Percentiles rank a stretch among this genome's conserved stretches.
Evolutionary conservation across 2,329 filamentous ascomycete species (phyloP).

Genomic region (Akanthomyces lecanii): DNA sequence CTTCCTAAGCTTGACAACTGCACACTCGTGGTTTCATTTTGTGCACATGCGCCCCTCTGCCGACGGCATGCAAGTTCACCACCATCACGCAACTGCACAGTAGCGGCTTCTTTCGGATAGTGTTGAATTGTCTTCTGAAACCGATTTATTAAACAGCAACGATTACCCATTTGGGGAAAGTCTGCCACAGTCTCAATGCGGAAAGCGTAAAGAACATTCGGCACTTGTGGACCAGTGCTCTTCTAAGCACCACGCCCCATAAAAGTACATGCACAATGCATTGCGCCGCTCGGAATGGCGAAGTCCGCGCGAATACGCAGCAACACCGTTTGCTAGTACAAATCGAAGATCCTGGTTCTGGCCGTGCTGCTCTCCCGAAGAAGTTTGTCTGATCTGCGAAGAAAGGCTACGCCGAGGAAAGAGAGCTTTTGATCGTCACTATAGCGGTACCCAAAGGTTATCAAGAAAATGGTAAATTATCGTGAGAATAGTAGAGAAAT

Average conservation of each 20-base stretch:
- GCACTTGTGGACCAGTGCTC: not conserved
- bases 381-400: not conserved
- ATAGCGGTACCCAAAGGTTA: not conserved
- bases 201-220: not conserved
- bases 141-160: not conserved
- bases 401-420: not conserved
- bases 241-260: slow-evolving; percentile 9
- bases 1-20: not conserved
- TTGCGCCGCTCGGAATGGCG: not conserved
- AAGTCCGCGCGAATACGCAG: not conserved
- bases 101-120: not conserved
- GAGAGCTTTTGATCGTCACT: not conserved
- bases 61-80: not conserved
- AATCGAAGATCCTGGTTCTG: not conserved
- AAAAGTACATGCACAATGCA: not conserved
- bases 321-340: not conserved
- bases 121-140: not conserved
- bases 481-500: not conserved
- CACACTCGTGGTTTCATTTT: not conserved
- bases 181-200: not conserved
- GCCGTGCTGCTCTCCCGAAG: not conserved
- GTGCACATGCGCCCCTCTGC: not conserved
- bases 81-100: not conserved
- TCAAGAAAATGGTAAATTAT: not conserved
- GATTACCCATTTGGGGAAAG: not conserved